Evolutionary conservation across 129 eudicot species (phyloP), one percentile per base, ranked within the genome.

Genomic region (Flaveria linearis): DNA sequence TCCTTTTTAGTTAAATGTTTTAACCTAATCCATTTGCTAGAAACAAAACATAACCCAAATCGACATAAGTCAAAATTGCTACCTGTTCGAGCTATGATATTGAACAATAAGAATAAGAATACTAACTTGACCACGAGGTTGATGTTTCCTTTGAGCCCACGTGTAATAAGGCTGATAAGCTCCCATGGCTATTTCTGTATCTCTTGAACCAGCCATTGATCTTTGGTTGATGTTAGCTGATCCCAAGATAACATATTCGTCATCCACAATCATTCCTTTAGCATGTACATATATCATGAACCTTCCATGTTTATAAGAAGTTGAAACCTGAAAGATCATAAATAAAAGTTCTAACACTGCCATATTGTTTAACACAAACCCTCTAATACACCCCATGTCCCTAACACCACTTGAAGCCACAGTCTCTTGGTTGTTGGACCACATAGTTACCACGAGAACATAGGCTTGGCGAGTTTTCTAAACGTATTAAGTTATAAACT

Each of bases 181-280:
- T 0, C 97, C 99, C 88, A 94, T 89, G 4, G 99, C 99, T 60
- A 93, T 93, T 84, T 94, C 98, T 0, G 99, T 94, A 73, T 94
- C 99, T 86, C 99, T 84, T 68, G 96, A 81, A 77, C 99, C 99
- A 64, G 96, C 99, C 99, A 94, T 88, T 2, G 99, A 94, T 58
- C 84, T 74, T 80, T 80, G 84, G 52, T 80, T 80, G 23, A 80
- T 74, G 69, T 80, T 85, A 28, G 88, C 88, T 1, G 88, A 85
- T 23, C 88, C 88, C 56, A 85, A 33, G 23, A 85, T 78, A 6
- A 82, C 88, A 56, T 85, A 85, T 41, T 85, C 88, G 33, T 85
- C 88, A 57, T 85, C 88, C 30, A 85, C 76, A 12, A 85, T 85
- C 88, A 85, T 85, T 53, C 88, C 88, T 78, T 85, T 85, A 30